Conservation (phyloP, 306 rosid genomes). For the Castanea mollissima region DNA sequence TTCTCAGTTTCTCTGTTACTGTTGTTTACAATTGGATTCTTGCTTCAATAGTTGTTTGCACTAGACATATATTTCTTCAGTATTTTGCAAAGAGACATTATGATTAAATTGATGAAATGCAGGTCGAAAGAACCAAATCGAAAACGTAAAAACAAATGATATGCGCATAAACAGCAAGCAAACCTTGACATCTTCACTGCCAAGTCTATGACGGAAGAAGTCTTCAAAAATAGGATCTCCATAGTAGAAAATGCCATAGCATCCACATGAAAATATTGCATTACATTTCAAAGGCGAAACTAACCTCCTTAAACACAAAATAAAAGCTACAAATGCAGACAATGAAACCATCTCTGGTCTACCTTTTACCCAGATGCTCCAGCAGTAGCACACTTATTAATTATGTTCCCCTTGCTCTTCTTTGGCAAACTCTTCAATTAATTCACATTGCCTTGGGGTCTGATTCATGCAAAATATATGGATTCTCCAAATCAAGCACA, state of each 20-base stretch:
- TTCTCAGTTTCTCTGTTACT: no score
- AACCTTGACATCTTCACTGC: constrained; percentile 91
- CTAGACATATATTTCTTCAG: no score
- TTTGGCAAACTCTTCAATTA: constrained; percentile 85
- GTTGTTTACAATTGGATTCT: no score
- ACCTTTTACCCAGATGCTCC: constrained; percentile 28
- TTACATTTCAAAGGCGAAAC: constrained; percentile 16
- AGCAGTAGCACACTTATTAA: constrained; percentile 39
- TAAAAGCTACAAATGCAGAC: no score
- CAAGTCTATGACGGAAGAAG: constrained; percentile 68
- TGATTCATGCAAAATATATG: constrained; percentile 46
- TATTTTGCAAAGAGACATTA: no score
- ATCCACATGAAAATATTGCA: constrained; percentile 14
- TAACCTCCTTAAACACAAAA: no score
- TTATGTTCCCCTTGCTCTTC: constrained; percentile 61
- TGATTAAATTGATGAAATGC: constrained; percentile 5
- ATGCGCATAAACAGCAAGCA: constrained; percentile 13
- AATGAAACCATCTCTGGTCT: no score
- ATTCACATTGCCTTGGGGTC: constrained; percentile 70
- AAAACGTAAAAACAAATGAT: neutral
- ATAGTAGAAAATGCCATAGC: constrained; percentile 16
- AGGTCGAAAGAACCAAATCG: constrained; percentile 10
- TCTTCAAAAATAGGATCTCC: constrained; percentile 57
- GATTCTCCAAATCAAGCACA: neutral
- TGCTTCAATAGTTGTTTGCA: no score